phyloP scores from a whole-genome alignment of 768 basidiomycete genomes.

The Amanita exitialis region DNA sequence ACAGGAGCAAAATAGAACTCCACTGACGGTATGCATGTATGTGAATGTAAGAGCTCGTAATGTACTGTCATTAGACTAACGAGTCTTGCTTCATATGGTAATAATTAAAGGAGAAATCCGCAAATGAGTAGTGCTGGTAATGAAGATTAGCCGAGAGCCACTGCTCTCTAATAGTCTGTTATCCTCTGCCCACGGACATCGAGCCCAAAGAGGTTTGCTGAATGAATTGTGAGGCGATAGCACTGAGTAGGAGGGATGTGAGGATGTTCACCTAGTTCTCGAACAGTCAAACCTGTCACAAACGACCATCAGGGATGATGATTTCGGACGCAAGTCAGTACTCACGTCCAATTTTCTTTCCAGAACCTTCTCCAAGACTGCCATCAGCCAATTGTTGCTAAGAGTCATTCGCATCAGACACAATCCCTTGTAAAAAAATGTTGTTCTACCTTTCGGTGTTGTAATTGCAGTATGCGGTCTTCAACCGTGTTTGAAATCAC shows the following conservation, averaged over 20 bases:
- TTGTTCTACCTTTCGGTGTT: slow-evolving; percentile 43
- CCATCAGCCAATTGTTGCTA: slow-evolving; percentile 50
- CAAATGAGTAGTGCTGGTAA: background rate
- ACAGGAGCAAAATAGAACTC: slow-evolving; percentile 23
- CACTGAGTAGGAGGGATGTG: background rate
- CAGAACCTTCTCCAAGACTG: slow-evolving; percentile 50
- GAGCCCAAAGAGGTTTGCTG: slow-evolving; percentile 35
- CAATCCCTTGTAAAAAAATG: background rate
- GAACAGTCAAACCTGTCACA: slow-evolving; percentile 31
- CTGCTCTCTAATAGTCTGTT: background rate
- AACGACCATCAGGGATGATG: background rate
- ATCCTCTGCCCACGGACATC: slow-evolving; percentile 23
- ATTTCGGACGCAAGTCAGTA: slow-evolving; percentile 8
- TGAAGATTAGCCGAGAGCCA: background rate
- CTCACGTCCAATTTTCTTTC: slow-evolving; percentile 47
- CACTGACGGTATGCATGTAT: background rate
- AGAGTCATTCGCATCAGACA: background rate
- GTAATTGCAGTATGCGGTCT: slow-evolving; percentile 57
- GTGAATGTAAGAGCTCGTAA: background rate
- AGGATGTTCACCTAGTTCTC: slow-evolving; percentile 31
- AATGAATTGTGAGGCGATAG: background rate
- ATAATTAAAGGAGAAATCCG: background rate
- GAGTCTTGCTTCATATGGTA: background rate
- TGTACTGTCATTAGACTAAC: background rate
- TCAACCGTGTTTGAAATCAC: slow-evolving; percentile 57